Base-by-base conservation (phyloP, 1,139 yeast genomes). In the Scheffersomyces titani region DNA sequence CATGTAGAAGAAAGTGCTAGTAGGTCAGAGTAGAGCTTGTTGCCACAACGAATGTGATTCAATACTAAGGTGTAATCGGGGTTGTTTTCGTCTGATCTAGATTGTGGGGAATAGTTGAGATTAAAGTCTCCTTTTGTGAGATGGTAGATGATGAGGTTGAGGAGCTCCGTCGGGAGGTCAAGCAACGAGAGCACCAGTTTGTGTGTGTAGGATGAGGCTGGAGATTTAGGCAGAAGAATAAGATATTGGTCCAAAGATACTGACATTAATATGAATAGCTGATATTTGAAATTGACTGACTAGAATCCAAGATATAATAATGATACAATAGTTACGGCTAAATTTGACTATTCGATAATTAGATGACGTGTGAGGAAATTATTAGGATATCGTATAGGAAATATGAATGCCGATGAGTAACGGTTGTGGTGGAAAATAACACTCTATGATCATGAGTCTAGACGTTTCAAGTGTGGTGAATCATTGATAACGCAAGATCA, bases 1-100 rank as follows among this genome's bases (percentile, higher is more conserved):
- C 77, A 73, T 3, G 77, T 73, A 16, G 71, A 63, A 3, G 74
- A 69, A 47, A 73, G 60, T 0, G 69, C 51, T 22, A 71, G 44
- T 44, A 73, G 53, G 50, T 59, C 60, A 2, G 47, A 16, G 53
- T 62, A 70, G 40, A 24, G 11, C 22, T 22, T 55, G 24, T 46
- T 16, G 1, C 59, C 57, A 5, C 60, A 54, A 21, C 62, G 49
- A 44, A 52, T 51, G 50, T 60, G 62, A 55, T 67, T 69, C 11
- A 61, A 59, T 6, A 57, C 56, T 51, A 60, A 65, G 1, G 66
- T 52, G 36, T 54, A 53, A 11, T 40, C 46, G 3, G 68, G 69
- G 19, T 51, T 36, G 30, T 50, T 40, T 13, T 22, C 19, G 22
- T 18, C n/a, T 19, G n/a, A 44, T 2, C 16, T 51, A 44, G n/a